Conservation (phyloP, 306 rosid species). For the Astragalus membranaceus region DNA sequence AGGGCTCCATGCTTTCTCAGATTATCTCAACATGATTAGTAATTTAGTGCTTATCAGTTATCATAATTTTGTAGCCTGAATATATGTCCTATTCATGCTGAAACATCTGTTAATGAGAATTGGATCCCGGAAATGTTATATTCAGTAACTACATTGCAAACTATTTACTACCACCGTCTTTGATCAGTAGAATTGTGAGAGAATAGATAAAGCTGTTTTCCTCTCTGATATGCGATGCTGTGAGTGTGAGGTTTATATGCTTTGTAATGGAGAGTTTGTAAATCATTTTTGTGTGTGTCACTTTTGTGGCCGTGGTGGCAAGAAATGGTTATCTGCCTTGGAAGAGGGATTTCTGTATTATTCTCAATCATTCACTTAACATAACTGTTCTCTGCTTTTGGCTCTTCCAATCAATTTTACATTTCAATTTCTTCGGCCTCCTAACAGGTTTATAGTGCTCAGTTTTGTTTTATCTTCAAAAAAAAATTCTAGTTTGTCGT, state of each 20-base stretch:
- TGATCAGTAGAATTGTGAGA: not conserved
- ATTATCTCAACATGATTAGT: not conserved
- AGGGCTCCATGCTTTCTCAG: not conserved
- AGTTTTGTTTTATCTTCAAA: not conserved
- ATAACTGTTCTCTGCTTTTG: not conserved
- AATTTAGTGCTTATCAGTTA: not conserved
- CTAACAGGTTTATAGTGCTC: not conserved
- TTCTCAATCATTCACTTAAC: not conserved
- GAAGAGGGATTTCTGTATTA: no score
- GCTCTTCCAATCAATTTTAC: not conserved
- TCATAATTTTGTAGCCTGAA: not conserved
- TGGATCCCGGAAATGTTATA: not conserved
- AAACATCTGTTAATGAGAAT: not conserved
- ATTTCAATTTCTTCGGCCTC: not conserved
- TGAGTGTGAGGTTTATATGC: not conserved
- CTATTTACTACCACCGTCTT: not conserved
- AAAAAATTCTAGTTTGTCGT: not conserved
- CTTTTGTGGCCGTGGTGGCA: not conserved
- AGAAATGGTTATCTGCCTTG: no score
- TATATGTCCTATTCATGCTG: not conserved
- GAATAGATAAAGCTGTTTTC: not conserved
- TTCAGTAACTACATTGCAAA: not conserved
- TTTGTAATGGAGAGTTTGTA: constrained; percentile 7
- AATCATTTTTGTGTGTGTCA: not conserved
- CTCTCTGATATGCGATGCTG: not conserved